Conservation (phyloP, 2,329 filamentous ascomycete genomes). For the Epichloe gansuensis region DNA sequence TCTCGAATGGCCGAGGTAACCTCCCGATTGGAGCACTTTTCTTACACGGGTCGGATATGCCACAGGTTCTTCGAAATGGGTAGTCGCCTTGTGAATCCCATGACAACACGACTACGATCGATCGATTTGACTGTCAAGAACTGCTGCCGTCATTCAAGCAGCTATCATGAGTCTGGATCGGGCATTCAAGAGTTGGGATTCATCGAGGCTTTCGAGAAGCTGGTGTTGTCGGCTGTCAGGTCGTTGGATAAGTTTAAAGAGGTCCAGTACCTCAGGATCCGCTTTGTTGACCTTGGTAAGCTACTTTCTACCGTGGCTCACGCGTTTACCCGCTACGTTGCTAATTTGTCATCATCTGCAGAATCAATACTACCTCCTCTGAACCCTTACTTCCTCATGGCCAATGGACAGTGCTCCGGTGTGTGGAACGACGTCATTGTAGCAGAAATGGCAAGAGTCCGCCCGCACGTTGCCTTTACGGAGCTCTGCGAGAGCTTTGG, state of each 20-base stretch:
- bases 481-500: conserved; percentile 54
- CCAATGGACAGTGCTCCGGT: conserved; percentile 49
- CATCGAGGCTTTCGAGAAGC: conserved; percentile 56
- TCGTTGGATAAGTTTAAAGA: conserved; percentile 45
- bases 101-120: conserved; percentile 44
- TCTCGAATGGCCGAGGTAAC: conserved; percentile 47
- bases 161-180: conserved; percentile 51
- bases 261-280: conserved; percentile 56
- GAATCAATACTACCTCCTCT: conserved; percentile 59
- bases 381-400: conserved; percentile 60
- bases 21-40: conserved; percentile 52
- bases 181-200: conserved; percentile 63
- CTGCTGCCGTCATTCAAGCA: conserved; percentile 47
- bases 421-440: conserved; percentile 63
- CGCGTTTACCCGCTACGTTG: conserved; percentile 12
- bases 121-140: conserved; percentile 65
- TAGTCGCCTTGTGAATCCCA: conserved; percentile 34
- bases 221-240: conserved; percentile 52
- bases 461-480: conserved; percentile 46
- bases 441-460: conserved; percentile 42
- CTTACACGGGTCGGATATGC: conserved; percentile 62
- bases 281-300: conserved; percentile 60
- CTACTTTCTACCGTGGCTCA: neutral
- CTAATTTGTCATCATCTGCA: conserved; percentile 13
- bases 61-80: conserved; percentile 53